These are phyloP conservation scores for Aspergillus fumigatus DNA, from an alignment of 2,329 filamentous ascomycete genomes.

Conservation along the genomic window DNA sequence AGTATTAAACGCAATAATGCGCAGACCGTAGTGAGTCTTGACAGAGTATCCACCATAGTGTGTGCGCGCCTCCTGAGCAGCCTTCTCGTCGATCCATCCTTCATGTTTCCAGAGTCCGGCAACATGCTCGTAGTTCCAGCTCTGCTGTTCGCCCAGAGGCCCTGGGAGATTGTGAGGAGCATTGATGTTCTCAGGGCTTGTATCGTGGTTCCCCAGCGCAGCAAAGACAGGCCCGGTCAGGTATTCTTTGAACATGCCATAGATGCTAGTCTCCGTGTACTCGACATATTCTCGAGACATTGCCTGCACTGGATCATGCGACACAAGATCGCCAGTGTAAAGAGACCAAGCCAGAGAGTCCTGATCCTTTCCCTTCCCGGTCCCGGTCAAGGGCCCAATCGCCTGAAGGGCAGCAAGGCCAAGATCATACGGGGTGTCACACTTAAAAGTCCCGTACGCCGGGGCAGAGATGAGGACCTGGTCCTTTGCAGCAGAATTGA, in stretches of 20 bases:
- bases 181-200: constrained; percentile 51
- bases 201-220: constrained; percentile 56
- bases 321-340: constrained; percentile 55
- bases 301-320: constrained; percentile 51
- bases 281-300: constrained; percentile 50
- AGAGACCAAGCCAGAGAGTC: constrained; percentile 50
- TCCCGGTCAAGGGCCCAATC: constrained; percentile 54
- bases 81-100: constrained; percentile 48
- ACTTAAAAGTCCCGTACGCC: constrained; percentile 52
- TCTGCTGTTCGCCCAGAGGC: constrained; percentile 50
- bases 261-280: constrained; percentile 51
- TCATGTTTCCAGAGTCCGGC: constrained; percentile 53
- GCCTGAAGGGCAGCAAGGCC: constrained; percentile 53
- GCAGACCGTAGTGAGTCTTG: constrained; percentile 49
- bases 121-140: constrained; percentile 56
- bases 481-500: constrained; percentile 31
- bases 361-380: constrained; percentile 38
- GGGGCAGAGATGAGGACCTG: constrained; percentile 46
- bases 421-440: constrained; percentile 57
- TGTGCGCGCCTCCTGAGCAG: constrained; percentile 44
- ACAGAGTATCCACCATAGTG: constrained; percentile 56
- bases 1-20: constrained; percentile 51
- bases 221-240: constrained; percentile 54
- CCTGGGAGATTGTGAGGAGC: constrained; percentile 51
- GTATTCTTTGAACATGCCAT: constrained; percentile 53